A percentile compares a stretch with the other conserved stretches of the same genome.
Conservation (phyloP, 495 filamentous ascomycete genomes). For the Penicillium manginii region DNA sequence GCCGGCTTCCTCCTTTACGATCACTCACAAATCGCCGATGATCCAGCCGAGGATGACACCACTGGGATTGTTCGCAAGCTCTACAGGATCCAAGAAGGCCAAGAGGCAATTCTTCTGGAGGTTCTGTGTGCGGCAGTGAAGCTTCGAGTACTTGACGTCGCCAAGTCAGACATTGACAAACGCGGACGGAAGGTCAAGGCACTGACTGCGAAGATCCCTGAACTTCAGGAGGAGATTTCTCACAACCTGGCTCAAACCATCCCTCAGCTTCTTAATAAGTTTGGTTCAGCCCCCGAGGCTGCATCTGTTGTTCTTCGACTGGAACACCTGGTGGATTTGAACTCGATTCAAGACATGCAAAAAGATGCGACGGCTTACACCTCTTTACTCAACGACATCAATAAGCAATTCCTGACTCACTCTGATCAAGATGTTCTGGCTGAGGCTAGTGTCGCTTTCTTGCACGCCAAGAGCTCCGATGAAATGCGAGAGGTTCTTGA, state of each 20-base stretch:
- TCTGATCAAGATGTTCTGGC: constrained; percentile 82
- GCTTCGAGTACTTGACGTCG: constrained; percentile 59
- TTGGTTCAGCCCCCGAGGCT: constrained; percentile 82
- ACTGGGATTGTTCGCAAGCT: constrained; percentile 60
- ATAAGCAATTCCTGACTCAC: constrained; percentile 89
- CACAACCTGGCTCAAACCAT: constrained; percentile 75
- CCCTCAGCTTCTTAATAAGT: constrained; percentile 87
- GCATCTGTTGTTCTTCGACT: constrained; percentile 83
- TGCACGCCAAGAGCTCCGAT: constrained; percentile 84
- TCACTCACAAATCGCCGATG: constrained; percentile 64
- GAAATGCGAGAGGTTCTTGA: constrained; percentile 85
- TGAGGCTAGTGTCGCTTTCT: constrained; percentile 78
- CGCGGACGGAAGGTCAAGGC: constrained; percentile 66
- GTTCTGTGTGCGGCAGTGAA: constrained; percentile 81
- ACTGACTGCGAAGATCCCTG: constrained; percentile 59
- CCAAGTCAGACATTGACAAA: constrained; percentile 60
- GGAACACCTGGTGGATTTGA: constrained; percentile 84
- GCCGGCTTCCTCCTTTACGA: constrained; percentile 92
- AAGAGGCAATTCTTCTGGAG: constrained; percentile 85
- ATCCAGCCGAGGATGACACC: constrained; percentile 56
- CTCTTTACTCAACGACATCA: constrained; percentile 87
- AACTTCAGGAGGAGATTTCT: constrained; percentile 74
- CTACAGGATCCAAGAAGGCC: constrained; percentile 73
- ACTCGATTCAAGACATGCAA: constrained; percentile 85
- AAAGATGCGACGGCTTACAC: constrained; percentile 82